These are phyloP conservation scores for Leccinum fallax DNA, from an alignment of 1,284 basidiomycete species.

Conservation along the genomic window DNA sequence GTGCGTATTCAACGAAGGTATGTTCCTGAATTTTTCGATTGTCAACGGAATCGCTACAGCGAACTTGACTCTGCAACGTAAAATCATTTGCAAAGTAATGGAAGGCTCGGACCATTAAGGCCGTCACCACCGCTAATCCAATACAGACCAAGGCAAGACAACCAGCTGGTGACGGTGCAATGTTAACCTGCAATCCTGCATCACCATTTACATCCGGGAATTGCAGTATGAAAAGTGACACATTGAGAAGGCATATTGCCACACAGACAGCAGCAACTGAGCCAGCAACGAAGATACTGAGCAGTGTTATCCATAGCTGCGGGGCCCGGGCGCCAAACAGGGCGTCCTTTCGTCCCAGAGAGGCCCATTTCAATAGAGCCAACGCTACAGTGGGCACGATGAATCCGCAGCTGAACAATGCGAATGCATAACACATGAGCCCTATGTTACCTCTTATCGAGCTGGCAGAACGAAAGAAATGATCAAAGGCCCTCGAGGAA, in stretches of 20 bases:
- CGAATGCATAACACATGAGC: constrained; percentile 18
- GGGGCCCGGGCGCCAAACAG: constrained; percentile 7
- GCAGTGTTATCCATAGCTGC: background rate
- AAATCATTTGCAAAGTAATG: background rate
- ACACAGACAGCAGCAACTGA: constrained; percentile 3
- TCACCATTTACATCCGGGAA: background rate
- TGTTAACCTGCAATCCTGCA: background rate
- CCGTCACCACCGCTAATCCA: background rate
- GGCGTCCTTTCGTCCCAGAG: constrained; percentile 9
- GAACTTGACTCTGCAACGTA: background rate
- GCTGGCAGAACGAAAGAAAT: background rate
- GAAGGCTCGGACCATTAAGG: background rate
- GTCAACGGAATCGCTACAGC: background rate
- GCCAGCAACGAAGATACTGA: constrained; percentile 1
- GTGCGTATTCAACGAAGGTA: background rate
- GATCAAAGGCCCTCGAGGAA: background rate
- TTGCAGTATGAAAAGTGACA: constrained; percentile 1
- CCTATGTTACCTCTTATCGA: constrained; percentile 12
- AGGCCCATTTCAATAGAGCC: constrained; percentile 14
- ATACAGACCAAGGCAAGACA: background rate
- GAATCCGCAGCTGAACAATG: constrained; percentile 16
- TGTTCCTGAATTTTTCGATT: background rate
- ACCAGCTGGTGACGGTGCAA: background rate
- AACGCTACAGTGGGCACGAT: constrained; percentile 14
- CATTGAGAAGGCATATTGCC: constrained; percentile 8